Conservation (phyloP, 2,329 filamentous ascomycete species). For the Neurospora crassa region DNA sequence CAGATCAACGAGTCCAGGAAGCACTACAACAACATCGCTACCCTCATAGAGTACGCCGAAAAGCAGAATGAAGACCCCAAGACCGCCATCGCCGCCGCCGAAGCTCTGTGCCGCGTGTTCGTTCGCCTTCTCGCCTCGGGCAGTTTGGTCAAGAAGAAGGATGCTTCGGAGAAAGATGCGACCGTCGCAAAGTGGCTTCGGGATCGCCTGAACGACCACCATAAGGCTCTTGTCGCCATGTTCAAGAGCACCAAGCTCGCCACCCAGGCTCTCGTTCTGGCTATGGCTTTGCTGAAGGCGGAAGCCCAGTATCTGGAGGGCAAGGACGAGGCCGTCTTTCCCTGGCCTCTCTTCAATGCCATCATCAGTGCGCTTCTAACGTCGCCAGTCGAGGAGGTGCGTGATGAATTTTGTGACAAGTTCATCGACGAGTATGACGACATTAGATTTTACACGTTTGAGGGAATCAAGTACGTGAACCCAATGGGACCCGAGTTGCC, state of each 20-base stretch:
- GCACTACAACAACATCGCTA: slow-evolving; percentile 84
- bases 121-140: slow-evolving; percentile 70
- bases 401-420: slow-evolving; percentile 65
- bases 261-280: slow-evolving; percentile 62
- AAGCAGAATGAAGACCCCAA: slow-evolving; percentile 40
- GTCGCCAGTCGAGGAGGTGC: slow-evolving; percentile 49
- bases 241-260: slow-evolving; percentile 54
- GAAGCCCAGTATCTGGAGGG: slow-evolving; percentile 56
- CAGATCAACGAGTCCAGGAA: slow-evolving; percentile 78
- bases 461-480: slow-evolving; percentile 54
- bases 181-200: slow-evolving; percentile 72
- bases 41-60: slow-evolving; percentile 53
- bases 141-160: slow-evolving; percentile 54
- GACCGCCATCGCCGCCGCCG: slow-evolving; percentile 56
- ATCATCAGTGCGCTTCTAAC: slow-evolving; percentile 55
- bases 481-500: neutral
- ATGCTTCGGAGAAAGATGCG: slow-evolving; percentile 60
- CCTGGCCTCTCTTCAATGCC: slow-evolving; percentile 53
- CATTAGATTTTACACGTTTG: slow-evolving; percentile 73
- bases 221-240: slow-evolving; percentile 49
- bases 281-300: slow-evolving; percentile 77
- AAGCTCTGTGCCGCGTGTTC: slow-evolving; percentile 81
- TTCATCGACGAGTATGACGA: slow-evolving; percentile 77
- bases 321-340: slow-evolving; percentile 59
- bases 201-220: slow-evolving; percentile 63